These are phyloP conservation scores for Saturnispora dispora DNA, from an alignment of 805 yeast genomes.

Conservation along the genomic window DNA sequence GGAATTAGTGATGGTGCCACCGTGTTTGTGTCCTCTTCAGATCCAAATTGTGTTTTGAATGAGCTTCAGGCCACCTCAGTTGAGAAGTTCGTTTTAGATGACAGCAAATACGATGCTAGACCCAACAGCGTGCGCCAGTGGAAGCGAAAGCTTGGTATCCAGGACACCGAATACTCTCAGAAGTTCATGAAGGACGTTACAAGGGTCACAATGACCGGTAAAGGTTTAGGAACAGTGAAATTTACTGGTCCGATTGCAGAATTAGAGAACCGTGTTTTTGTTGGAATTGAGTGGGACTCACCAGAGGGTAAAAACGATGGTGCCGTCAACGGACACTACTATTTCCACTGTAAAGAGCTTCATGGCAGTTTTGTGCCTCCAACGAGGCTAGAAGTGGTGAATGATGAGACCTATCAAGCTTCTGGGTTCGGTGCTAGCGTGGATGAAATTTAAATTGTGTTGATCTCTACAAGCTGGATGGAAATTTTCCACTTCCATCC, in stretches of 20 bases:
- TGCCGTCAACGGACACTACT: conserved; percentile 45
- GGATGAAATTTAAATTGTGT: conserved; percentile 2
- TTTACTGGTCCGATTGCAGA: conserved; percentile 62
- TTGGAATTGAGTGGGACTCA: conserved; percentile 78
- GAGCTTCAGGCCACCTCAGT: background rate
- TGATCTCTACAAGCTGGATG: background rate
- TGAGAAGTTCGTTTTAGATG: conserved; percentile 35
- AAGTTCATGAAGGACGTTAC: conserved; percentile 29
- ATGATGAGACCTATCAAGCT: background rate
- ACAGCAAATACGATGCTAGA: conserved; percentile 53
- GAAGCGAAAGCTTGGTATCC: conserved; percentile 62
- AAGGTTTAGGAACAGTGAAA: conserved; percentile 61
- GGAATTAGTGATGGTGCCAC: background rate
- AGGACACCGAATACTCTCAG: conserved; percentile 45
- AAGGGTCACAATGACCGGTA: conserved; percentile 47
- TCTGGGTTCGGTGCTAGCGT: background rate
- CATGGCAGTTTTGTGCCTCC: conserved; percentile 82
- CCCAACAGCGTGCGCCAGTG: conserved; percentile 61
- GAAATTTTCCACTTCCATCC: background rate
- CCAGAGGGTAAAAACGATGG: conserved; percentile 88
- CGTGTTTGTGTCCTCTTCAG: background rate
- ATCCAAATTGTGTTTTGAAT: background rate
- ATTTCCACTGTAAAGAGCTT: conserved; percentile 46
- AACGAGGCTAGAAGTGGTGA: conserved; percentile 56
- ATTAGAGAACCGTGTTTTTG: conserved; percentile 58